Evolutionary conservation across 352 stramenopile genomes (phyloP).

Genomic region (Phytophthora crassamura): DNA sequence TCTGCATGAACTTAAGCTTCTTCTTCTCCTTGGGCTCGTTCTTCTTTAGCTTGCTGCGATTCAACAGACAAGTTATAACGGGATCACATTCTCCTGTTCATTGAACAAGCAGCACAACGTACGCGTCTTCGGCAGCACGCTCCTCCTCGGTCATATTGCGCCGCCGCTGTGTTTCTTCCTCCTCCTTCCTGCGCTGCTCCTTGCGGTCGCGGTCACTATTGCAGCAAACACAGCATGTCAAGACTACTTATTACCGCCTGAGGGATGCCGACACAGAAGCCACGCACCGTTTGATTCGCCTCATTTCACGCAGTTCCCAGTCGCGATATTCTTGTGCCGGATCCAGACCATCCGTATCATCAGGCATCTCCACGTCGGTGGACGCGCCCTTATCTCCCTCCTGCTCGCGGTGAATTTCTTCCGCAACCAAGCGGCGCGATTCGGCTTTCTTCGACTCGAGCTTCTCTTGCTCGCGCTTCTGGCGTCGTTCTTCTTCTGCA

Average conservation of each 20-base stretch:
- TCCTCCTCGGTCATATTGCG: constrained; percentile 98
- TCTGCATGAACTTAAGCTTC: constrained; percentile 96
- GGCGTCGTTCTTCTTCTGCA: constrained; percentile 69
- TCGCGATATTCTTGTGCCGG: constrained; percentile 92
- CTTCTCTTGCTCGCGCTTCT: constrained; percentile 65
- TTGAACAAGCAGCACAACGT: constrained; percentile 26
- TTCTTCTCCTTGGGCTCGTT: constrained; percentile 82
- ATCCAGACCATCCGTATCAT: constrained; percentile 91
- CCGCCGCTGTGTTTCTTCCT: constrained; percentile 85
- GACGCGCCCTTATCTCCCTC: constrained; percentile 47
- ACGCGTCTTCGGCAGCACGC: constrained; percentile 91
- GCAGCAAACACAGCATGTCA: constrained; percentile 11
- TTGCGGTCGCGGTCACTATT: constrained; percentile 84
- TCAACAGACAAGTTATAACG: constrained; percentile 8
- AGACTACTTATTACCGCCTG: constrained; percentile 3
- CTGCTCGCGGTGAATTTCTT: constrained; percentile 78
- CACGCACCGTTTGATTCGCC: constrained; percentile 89
- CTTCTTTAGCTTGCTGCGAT: constrained; percentile 79
- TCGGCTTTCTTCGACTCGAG: constrained; percentile 70
- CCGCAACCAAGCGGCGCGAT: constrained; percentile 74
- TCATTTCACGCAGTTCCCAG: constrained; percentile 95
- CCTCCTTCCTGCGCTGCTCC: constrained; percentile 83
- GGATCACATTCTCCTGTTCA: not conserved
- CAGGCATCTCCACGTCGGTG: constrained; percentile 89
- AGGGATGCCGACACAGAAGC: not conserved